Conservation (phyloP, 768 basidiomycete genomes). For the Termitomyces bulborhizus region DNA sequence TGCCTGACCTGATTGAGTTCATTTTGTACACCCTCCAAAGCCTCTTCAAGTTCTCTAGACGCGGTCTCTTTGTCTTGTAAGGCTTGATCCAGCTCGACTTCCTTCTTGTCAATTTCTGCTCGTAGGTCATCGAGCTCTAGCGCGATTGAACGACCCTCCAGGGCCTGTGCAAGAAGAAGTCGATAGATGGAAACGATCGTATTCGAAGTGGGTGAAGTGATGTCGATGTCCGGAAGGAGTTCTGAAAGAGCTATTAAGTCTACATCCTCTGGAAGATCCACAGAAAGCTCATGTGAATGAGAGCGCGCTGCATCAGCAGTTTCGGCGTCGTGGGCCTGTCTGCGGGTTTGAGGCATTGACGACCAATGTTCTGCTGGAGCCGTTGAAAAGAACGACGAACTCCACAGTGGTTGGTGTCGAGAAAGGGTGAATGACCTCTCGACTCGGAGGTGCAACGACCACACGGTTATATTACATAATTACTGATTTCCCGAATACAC, state of each 20-base stretch:
- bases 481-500: background rate
- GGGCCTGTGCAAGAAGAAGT: conserved; percentile 48
- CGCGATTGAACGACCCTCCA: conserved; percentile 47
- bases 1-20: conserved; percentile 52
- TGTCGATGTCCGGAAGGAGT: conserved; percentile 55
- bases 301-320: conserved; percentile 20
- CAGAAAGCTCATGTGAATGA: conserved; percentile 26
- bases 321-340: conserved; percentile 50
- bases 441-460: conserved; percentile 4
- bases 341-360: conserved; percentile 47
- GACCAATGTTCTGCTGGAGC: conserved; percentile 19
- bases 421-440: background rate
- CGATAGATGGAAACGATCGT: conserved; percentile 59
- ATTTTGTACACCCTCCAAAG: conserved; percentile 44
- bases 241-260: conserved; percentile 53
- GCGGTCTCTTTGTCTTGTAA: conserved; percentile 69
- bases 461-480: conserved; percentile 10
- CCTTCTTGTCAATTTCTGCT: conserved; percentile 64
- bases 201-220: conserved; percentile 53
- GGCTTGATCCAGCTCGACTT: conserved; percentile 81
- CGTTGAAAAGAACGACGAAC: conserved; percentile 29
- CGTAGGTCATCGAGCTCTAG: conserved; percentile 66
- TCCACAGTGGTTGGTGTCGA: conserved; percentile 14
- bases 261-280: conserved; percentile 59
- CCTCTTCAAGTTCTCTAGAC: conserved; percentile 48